Percentiles rank a stretch among this genome's conserved stretches.
Conservation (phyloP, 257 asterid genomes). For the Plectranthus barbatus region DNA sequence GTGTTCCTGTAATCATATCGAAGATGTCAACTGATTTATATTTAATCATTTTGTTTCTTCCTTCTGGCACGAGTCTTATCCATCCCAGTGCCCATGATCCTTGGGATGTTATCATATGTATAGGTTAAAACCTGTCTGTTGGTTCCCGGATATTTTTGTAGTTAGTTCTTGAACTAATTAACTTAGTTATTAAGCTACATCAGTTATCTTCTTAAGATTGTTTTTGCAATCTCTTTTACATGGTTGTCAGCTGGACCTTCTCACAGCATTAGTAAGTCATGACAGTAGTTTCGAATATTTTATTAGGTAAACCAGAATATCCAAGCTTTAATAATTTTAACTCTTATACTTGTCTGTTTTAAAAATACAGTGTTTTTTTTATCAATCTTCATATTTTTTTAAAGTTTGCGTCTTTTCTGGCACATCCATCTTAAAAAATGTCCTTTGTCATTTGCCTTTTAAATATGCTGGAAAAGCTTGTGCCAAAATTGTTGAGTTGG, state of each 20-base stretch:
- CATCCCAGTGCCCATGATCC: not conserved
- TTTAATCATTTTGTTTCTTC: not conserved
- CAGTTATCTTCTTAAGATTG: not conserved
- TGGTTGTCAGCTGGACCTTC: not conserved
- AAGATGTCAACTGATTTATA: not conserved
- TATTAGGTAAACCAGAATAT: constrained; percentile 11
- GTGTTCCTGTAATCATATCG: not conserved
- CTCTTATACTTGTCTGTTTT: not conserved
- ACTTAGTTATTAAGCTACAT: not conserved
- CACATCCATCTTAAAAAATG: not conserved
- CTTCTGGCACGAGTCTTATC: not conserved
- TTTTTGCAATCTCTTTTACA: not conserved
- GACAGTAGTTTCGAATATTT: not conserved
- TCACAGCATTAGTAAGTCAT: not conserved
- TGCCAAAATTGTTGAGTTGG: not conserved
- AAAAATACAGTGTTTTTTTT: not conserved
- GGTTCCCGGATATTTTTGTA: not conserved
- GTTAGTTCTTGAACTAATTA: not conserved
- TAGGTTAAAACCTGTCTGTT: not conserved
- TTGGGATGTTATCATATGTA: not conserved
- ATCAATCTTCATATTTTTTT: not conserved
- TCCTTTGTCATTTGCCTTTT: not conserved
- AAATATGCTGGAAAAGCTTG: not conserved
- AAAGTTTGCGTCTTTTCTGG: not conserved
- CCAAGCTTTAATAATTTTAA: constrained; percentile 8